phyloP scores from a whole-genome alignment of 441 rosid species.

The Gossypium aridum region DNA sequence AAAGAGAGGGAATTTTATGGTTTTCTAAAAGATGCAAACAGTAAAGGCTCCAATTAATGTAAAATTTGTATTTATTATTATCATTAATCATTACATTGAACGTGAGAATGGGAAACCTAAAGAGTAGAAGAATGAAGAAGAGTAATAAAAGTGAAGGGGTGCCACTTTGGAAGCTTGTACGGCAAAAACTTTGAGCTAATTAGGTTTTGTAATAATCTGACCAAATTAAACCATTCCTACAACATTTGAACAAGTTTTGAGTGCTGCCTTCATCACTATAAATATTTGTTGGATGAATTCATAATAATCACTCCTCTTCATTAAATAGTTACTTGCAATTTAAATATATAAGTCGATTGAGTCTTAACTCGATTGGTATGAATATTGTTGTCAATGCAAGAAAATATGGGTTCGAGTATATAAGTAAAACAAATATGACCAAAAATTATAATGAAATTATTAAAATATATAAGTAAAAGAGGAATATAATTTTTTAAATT shows the following conservation, averaged over 20 bases:
- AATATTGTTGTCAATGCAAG: too few relatives aligned
- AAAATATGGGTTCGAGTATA: accelerated
- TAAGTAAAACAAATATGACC: too few relatives aligned
- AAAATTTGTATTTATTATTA: too few relatives aligned
- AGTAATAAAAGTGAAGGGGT: background rate
- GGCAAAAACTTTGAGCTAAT: background rate
- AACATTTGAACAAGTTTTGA: background rate
- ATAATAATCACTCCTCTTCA: too few relatives aligned
- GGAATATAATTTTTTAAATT: too few relatives aligned
- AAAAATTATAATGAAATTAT: too few relatives aligned
- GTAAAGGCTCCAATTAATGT: background rate
- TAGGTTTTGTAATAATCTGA: background rate
- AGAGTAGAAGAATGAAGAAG: background rate
- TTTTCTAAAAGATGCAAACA: background rate
- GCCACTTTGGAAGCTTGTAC: background rate
- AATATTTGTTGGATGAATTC: too few relatives aligned
- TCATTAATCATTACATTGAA: background rate
- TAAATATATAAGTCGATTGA: too few relatives aligned
- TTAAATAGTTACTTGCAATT: too few relatives aligned
- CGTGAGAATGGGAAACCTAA: background rate
- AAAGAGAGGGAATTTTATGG: too few relatives aligned
- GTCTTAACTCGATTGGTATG: too few relatives aligned
- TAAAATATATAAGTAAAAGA: too few relatives aligned
- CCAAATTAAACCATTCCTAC: background rate
- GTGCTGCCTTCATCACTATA: background rate